Conservation (phyloP, 805 yeast species). For the Pichia cephalocereana region DNA sequence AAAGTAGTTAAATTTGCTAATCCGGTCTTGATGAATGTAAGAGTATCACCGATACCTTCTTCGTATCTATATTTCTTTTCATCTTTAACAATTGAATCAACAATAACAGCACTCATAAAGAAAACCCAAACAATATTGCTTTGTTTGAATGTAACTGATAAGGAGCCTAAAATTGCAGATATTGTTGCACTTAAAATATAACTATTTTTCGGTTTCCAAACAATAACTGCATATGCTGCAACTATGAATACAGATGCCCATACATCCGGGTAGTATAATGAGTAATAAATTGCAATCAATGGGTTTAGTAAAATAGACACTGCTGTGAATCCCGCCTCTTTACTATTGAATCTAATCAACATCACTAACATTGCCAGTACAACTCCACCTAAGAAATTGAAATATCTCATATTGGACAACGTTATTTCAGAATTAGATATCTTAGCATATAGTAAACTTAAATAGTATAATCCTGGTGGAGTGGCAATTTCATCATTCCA, state of each 20-base stretch:
- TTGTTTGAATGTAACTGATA: constrained; percentile 73
- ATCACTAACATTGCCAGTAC: constrained; percentile 25
- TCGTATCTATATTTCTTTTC: constrained; percentile 22
- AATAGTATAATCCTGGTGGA: constrained; percentile 81
- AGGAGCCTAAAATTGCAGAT: constrained; percentile 48
- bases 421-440: constrained; percentile 24
- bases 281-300: constrained; percentile 60
- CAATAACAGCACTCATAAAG: constrained; percentile 43
- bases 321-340: constrained; percentile 12
- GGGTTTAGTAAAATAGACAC: constrained; percentile 49
- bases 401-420: constrained; percentile 36
- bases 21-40: constrained; percentile 22
- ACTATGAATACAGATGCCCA: constrained; percentile 77
- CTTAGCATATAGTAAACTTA: constrained; percentile 33
- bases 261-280: constrained; percentile 83
- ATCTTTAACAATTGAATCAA: constrained; percentile 41
- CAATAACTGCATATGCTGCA: constrained; percentile 40
- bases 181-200: constrained; percentile 19
- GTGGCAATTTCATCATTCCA: constrained; percentile 95
- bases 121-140: constrained; percentile 86
- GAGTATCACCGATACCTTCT: constrained; percentile 18
- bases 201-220: constrained; percentile 20
- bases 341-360: constrained; percentile 9
- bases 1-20: constrained; percentile 23
- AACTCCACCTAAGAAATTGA: constrained; percentile 62